Evolutionary conservation across 2,329 filamentous ascomycete species (phyloP), one percentile per base, ranked within the genome.

Genomic region (Colletotrichum incanum): DNA sequence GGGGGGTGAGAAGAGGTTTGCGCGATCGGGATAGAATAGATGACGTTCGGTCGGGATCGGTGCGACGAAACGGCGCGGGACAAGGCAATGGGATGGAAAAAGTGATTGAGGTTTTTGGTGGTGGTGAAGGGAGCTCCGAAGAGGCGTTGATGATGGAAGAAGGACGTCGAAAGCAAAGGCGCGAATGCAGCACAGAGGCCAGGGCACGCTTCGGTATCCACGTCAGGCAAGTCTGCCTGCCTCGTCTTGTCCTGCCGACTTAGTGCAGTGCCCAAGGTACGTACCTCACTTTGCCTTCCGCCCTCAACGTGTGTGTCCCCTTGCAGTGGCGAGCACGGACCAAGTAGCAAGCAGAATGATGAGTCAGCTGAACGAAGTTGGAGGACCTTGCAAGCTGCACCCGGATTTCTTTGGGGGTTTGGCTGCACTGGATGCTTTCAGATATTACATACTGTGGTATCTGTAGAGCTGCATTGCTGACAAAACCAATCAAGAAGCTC

Each of bases 221-320:
- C 84, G 84, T 86, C 84, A 86, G 81, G 81, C 80, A 82, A 77
- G 81, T 80, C 81, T 82, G 70, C 70, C 81, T 83, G 81, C 80
- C 81, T 82, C 77, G 79, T 61, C 66, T 69, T 60, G 79, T 61
- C 64, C 65, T 63, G 41, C 41, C 59, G 59, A 62, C 45, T 50
- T 31, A 49, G 45, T 50, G 34, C n/a, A 49, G 45, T 50, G n/a
- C n/a, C 7, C 4, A 16, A 50, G 59, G 60, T 63, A 63, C 67
- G 64, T 71, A 49, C 45, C 67, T 63, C 37, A 47, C 37, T 31
- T 26, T 39, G 45, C 56, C 65, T 49, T 62, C 56, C 65, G n/a
- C 28, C 37, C 39, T 26, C 49, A 67, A 18, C 39, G 39, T 41
- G 20, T 56, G 26, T 31, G 37, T 23, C 23, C 34, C 49, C 26